A percentile compares a stretch with the other conserved stretches of the same genome.
phyloP scores from a whole-genome alignment of 495 filamentous ascomycete genomes.

The Daldinia caldariorum region DNA sequence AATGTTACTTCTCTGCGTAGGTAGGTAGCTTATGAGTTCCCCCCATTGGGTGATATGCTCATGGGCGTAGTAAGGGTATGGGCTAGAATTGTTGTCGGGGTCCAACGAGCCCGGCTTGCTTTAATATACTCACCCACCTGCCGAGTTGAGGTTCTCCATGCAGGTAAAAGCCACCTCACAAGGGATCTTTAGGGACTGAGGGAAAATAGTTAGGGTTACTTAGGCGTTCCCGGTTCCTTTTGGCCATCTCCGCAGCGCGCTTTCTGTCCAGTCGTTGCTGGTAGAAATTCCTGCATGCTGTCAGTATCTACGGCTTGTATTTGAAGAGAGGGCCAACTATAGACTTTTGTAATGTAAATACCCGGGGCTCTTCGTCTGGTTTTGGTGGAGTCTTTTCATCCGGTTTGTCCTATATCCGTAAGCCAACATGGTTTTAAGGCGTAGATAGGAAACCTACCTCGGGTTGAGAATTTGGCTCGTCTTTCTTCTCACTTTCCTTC shows the following conservation, averaged over 20 bases:
- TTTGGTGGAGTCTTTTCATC: slow-evolving; percentile 59
- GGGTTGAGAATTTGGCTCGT: slow-evolving; percentile 20
- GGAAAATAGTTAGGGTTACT: slow-evolving; percentile 83
- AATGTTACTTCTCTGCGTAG: slow-evolving; percentile 1
- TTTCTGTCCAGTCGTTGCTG: slow-evolving; percentile 83
- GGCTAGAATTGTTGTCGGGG: not conserved
- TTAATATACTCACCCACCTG: slow-evolving; percentile 3
- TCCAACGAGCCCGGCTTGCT: slow-evolving; percentile 4
- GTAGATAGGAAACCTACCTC: slow-evolving; percentile 43
- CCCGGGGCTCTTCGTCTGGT: slow-evolving; percentile 70
- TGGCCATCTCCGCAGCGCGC: slow-evolving; percentile 80
- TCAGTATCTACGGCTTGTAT: slow-evolving; percentile 29
- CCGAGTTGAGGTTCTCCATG: slow-evolving; percentile 9
- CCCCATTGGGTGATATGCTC: slow-evolving; percentile 14
- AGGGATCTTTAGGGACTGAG: slow-evolving; percentile 76
- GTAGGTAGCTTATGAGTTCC: slow-evolving; percentile 6
- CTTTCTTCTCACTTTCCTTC: slow-evolving; percentile 52
- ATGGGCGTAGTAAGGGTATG: slow-evolving; percentile 3
- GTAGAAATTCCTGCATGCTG: slow-evolving; percentile 76
- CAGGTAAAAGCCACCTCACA: slow-evolving; percentile 47
- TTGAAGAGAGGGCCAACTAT: slow-evolving; percentile 16
- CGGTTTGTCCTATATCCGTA: slow-evolving; percentile 62
- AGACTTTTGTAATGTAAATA: slow-evolving; percentile 89
- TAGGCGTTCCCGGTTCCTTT: slow-evolving; percentile 81
- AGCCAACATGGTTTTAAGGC: slow-evolving; percentile 10